Evolutionary conservation across 352 stramenopile species (phyloP).

Genomic region (Phytopythium sindhum): DNA sequence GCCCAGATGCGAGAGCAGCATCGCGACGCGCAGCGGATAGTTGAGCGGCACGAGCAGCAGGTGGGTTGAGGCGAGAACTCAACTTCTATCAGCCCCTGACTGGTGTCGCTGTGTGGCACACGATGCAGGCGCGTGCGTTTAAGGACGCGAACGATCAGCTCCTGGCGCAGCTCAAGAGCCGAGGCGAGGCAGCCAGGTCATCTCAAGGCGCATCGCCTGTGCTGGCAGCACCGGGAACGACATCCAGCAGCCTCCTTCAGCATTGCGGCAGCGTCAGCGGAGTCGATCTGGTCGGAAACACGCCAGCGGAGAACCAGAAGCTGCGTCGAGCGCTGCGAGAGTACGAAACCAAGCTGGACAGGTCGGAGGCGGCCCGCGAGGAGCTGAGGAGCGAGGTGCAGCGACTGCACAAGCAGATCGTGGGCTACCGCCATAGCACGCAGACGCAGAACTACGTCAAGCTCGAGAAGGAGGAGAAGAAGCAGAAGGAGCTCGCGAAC

Average conservation of each 20-base stretch:
- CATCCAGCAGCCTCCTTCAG: background rate
- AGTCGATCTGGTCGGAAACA: constrained; percentile 9
- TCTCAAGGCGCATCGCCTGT: no score
- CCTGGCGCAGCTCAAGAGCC: background rate
- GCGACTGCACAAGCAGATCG: constrained; percentile 53
- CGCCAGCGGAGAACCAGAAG: constrained; percentile 47
- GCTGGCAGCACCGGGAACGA: background rate
- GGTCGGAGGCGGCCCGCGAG: constrained; percentile 35
- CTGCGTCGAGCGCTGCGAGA: constrained; percentile 49
- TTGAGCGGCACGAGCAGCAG: constrained; percentile 1
- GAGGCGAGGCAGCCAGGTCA: background rate
- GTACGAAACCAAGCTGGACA: constrained; percentile 44
- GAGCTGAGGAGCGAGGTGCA: constrained; percentile 37
- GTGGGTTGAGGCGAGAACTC: background rate
- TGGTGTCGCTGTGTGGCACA: background rate
- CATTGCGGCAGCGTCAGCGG: background rate
- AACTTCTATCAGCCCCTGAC: no score
- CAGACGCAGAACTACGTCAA: constrained; percentile 42
- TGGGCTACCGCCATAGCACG: constrained; percentile 41
- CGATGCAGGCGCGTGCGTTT: background rate
- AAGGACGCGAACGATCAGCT: constrained; percentile 5
- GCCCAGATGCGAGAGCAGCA: constrained; percentile 11
- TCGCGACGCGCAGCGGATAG: background rate
- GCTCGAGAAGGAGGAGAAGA: constrained; percentile 51
- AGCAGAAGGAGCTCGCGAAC: constrained; percentile 21